These are phyloP conservation scores for Colletotrichum navitas DNA, from an alignment of 2,329 filamentous ascomycete species.

Conservation along the genomic window DNA sequence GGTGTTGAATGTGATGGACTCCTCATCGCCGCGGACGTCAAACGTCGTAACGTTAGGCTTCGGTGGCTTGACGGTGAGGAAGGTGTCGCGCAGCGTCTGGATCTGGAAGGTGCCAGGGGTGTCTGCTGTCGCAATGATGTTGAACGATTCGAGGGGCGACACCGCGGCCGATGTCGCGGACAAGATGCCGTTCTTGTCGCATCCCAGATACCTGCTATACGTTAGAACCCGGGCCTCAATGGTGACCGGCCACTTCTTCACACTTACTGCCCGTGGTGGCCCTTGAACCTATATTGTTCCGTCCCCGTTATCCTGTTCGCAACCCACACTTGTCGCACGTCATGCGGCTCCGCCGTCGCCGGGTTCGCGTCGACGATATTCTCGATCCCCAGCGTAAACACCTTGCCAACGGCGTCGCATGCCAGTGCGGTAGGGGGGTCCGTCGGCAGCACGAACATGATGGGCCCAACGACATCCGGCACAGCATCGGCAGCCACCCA, in stretches of 20 bases:
- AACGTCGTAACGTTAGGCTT: conserved; percentile 62
- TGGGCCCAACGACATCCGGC: conserved; percentile 82
- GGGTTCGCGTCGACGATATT: conserved; percentile 89
- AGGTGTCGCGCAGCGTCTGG: conserved; percentile 79
- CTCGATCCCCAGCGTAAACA: conserved; percentile 85
- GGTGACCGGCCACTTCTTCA: neutral
- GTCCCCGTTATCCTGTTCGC: conserved; percentile 86
- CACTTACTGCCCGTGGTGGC: conserved; percentile 83
- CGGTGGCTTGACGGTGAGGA: conserved; percentile 72
- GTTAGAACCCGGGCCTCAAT: neutral
- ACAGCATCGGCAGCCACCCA: conserved; percentile 89
- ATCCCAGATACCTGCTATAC: conserved; percentile 78
- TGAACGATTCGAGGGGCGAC: conserved; percentile 85
- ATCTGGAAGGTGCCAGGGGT: conserved; percentile 80
- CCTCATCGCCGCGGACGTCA: conserved; percentile 83
- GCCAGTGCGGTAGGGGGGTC: conserved; percentile 80
- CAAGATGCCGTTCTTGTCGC: conserved; percentile 85
- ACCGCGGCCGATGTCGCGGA: conserved; percentile 85
- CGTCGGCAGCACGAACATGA: conserved; percentile 85
- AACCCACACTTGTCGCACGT: conserved; percentile 96
- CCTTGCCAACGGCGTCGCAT: conserved; percentile 86
- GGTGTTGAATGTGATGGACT: conserved; percentile 75
- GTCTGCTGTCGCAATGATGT: conserved; percentile 72
- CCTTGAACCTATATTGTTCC: conserved; percentile 87
- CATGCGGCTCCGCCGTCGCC: conserved; percentile 90